Conservation (phyloP, 2,329 filamentous ascomycete species). For the Neonectria neomacrospora region DNA sequence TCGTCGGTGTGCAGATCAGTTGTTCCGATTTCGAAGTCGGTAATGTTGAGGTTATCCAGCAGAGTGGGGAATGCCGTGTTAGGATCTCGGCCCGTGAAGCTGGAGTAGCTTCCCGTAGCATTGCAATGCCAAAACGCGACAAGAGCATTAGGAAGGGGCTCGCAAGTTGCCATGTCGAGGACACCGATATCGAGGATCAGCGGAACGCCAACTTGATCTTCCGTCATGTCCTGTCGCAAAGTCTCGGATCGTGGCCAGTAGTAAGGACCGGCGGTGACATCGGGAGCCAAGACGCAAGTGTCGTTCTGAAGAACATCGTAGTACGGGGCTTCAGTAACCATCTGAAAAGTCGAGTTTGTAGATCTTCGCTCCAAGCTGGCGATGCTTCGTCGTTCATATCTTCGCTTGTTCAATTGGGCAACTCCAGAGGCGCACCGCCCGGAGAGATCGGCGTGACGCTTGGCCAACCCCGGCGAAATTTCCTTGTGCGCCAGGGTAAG, state of each 20-base stretch:
- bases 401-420: too few species aligned
- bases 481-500: too few species aligned
- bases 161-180: constrained; percentile 8
- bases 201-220: constrained; percentile 21
- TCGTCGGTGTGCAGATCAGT: constrained; percentile 13
- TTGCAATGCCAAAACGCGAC: constrained; percentile 24
- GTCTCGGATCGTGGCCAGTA: constrained; percentile 22
- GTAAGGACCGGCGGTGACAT: constrained; percentile 22
- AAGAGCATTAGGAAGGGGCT: constrained; percentile 12
- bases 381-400: too few species aligned
- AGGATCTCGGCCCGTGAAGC: constrained; percentile 16
- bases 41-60: background rate
- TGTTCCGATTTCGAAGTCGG: constrained; percentile 6
- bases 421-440: too few species aligned
- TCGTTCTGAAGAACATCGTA: constrained; percentile 21
- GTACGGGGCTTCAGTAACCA: constrained; percentile 17
- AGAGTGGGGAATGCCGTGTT: constrained; percentile 17
- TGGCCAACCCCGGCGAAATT: too few species aligned
- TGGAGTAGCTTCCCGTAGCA: constrained; percentile 19
- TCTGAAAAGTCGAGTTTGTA: background rate
- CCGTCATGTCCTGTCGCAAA: constrained; percentile 24
- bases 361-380: too few species aligned
- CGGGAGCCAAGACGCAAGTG: constrained; percentile 23
- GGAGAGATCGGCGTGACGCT: too few species aligned
- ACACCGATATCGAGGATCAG: constrained; percentile 19